Percentiles rank a stretch among this genome's conserved stretches.
Conservation (phyloP, 2,329 filamentous ascomycete genomes). For the Colletotrichum costaricense region DNA sequence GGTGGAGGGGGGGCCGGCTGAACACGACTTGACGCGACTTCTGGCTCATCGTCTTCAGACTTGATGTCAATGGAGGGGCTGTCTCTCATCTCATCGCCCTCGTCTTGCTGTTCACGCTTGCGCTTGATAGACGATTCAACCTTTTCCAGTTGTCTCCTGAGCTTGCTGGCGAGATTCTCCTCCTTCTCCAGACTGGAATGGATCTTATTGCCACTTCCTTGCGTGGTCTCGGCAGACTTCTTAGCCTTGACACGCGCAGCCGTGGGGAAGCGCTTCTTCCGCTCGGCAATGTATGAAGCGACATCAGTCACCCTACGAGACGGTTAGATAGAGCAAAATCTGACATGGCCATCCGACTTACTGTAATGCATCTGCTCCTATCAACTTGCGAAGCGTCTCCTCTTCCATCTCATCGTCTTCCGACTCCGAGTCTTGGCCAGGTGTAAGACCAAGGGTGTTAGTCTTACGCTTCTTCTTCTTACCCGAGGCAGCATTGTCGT, state of each 20-base stretch:
- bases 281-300: conserved; percentile 82
- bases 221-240: conserved; percentile 58
- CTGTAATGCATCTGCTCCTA: conserved; percentile 66
- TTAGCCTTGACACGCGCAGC: conserved; percentile 75
- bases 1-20: conserved; percentile 49
- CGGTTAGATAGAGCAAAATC: neutral
- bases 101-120: conserved; percentile 75
- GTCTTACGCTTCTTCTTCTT: conserved; percentile 80
- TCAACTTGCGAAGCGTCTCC: conserved; percentile 68
- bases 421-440: conserved; percentile 70
- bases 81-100: conserved; percentile 73
- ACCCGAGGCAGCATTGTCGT: conserved; percentile 58
- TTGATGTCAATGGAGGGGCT: conserved; percentile 58
- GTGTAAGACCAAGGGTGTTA: conserved; percentile 78
- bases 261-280: conserved; percentile 84
- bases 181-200: conserved; percentile 60
- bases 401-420: conserved; percentile 80
- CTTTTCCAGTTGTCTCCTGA: conserved; percentile 73
- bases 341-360: conserved; percentile 48
- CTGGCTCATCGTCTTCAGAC: conserved; percentile 70
- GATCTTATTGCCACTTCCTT: conserved; percentile 34
- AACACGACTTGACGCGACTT: conserved; percentile 64
- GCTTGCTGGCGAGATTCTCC: conserved; percentile 71
- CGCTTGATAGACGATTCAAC: conserved; percentile 78
- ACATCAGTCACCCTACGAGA: conserved; percentile 72